Evolutionary conservation across 2,329 filamentous ascomycete genomes (phyloP).

Genomic region (Hirsutella rhossiliensis): DNA sequence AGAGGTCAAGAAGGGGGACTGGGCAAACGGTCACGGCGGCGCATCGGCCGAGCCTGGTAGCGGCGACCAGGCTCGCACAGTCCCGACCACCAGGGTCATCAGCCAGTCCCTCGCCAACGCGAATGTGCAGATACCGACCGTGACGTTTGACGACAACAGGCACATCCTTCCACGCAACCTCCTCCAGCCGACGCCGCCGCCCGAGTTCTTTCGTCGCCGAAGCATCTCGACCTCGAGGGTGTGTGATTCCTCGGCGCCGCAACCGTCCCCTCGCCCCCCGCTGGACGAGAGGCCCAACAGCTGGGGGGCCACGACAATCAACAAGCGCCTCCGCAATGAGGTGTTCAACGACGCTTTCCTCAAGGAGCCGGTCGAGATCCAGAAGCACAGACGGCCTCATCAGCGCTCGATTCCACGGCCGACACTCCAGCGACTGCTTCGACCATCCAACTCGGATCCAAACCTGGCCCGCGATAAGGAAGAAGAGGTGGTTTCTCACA

Average conservation of each 20-base stretch:
- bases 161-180: slow-evolving; percentile 85
- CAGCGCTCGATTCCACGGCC: slow-evolving; percentile 52
- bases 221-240: slow-evolving; percentile 19
- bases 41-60: slow-evolving; percentile 1
- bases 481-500: slow-evolving; percentile 4
- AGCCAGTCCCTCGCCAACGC: slow-evolving; percentile 65
- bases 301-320: slow-evolving; percentile 89
- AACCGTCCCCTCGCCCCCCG: slow-evolving; percentile 16
- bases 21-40: slow-evolving; percentile 1
- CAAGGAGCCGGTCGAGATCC: slow-evolving; percentile 69
- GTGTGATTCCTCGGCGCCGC: slow-evolving; percentile 3
- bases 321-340: slow-evolving; percentile 76
- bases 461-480: slow-evolving; percentile 12
- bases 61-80: slow-evolving; percentile 7
- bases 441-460: slow-evolving; percentile 33
- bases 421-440: slow-evolving; percentile 30
- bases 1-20: slow-evolving; percentile 6
- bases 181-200: slow-evolving; percentile 46
- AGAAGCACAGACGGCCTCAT: slow-evolving; percentile 61
- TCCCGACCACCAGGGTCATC: slow-evolving; percentile 30
- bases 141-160: slow-evolving; percentile 86
- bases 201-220: slow-evolving; percentile 18
- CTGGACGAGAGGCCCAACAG: slow-evolving; percentile 49
- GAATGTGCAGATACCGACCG: slow-evolving; percentile 64
- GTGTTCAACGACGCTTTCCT: slow-evolving; percentile 88